These are phyloP conservation scores for Starmerella khaoyaiensis DNA, from an alignment of 805 yeast species.

Conservation along the genomic window DNA sequence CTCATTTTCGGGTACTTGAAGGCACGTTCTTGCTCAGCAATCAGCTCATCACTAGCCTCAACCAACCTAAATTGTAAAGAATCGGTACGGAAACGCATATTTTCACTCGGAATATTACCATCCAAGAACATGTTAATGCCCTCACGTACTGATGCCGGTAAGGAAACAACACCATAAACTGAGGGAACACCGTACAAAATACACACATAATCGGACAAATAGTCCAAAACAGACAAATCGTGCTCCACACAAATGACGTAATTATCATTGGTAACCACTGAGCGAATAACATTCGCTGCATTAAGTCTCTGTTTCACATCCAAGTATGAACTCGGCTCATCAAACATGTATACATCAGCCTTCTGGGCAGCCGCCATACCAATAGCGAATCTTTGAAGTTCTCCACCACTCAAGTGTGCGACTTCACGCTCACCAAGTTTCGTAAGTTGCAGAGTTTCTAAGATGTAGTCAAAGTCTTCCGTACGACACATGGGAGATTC, in stretches of 20 bases:
- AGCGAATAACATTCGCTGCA: slow-evolving; percentile 90
- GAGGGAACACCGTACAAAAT: slow-evolving; percentile 96
- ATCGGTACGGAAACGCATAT: slow-evolving; percentile 92
- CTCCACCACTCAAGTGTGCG: slow-evolving; percentile 90
- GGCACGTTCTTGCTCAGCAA: slow-evolving; percentile 67
- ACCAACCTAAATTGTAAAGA: slow-evolving; percentile 84
- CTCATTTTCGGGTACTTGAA: slow-evolving; percentile 68
- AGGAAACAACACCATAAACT: slow-evolving; percentile 94
- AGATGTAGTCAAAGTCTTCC: slow-evolving; percentile 49
- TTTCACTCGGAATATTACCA: slow-evolving; percentile 95
- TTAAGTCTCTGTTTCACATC: slow-evolving; percentile 98
- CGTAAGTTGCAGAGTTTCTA: slow-evolving; percentile 59
- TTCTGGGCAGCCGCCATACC: slow-evolving; percentile 93
- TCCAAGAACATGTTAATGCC: slow-evolving; percentile 97
- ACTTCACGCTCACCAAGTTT: slow-evolving; percentile 79
- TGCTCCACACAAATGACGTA: slow-evolving; percentile 97
- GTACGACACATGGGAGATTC: slow-evolving; percentile 51
- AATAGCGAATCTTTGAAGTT: slow-evolving; percentile 93
- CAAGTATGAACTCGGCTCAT: slow-evolving; percentile 95
- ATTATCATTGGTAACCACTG: slow-evolving; percentile 54
- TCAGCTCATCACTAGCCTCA: slow-evolving; percentile 65
- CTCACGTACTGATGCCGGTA: slow-evolving; percentile 95
- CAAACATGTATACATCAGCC: slow-evolving; percentile 97
- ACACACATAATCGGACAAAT: slow-evolving; percentile 92
- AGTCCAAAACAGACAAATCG: slow-evolving; percentile 94